phyloP scores from a whole-genome alignment of 805 yeast genomes.

The Nakazawaea anatomiae region DNA sequence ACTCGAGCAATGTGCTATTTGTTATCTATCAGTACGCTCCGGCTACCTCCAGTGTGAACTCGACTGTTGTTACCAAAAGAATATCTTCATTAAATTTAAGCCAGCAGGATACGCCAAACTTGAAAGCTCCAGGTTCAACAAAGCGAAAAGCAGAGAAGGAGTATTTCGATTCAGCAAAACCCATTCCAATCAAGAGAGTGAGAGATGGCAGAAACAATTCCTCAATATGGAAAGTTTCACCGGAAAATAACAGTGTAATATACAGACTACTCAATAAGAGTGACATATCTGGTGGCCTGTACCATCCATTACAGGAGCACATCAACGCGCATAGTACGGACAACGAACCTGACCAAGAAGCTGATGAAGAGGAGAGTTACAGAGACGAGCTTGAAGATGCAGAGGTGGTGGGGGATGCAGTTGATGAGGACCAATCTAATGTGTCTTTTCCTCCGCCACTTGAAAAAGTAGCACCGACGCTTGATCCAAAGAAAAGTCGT shows the following conservation, averaged over 20 bases:
- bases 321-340: slow-evolving; percentile 5
- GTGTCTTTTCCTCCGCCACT: slow-evolving; percentile 18
- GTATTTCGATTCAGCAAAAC: slow-evolving; percentile 7
- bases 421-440: slow-evolving; percentile 5
- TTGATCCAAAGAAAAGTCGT: slow-evolving; percentile 7
- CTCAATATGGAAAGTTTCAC: slow-evolving; percentile 10
- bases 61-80: slow-evolving; percentile 16
- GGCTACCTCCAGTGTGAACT: background rate
- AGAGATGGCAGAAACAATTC: slow-evolving; percentile 5
- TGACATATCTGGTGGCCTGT: background rate
- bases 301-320: slow-evolving; percentile 1
- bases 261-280: background rate
- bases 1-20: slow-evolving; percentile 37
- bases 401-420: slow-evolving; percentile 4
- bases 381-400: slow-evolving; percentile 11
- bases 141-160: slow-evolving; percentile 7
- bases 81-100: slow-evolving; percentile 11
- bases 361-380: slow-evolving; percentile 6
- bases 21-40: slow-evolving; percentile 39
- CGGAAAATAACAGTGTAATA: background rate
- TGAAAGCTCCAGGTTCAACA: slow-evolving; percentile 7
- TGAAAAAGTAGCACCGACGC: slow-evolving; percentile 19
- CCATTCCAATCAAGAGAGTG: slow-evolving; percentile 4
- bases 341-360: slow-evolving; percentile 3
- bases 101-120: slow-evolving; percentile 9